Evolutionary conservation across 305 asterid species (phyloP), one percentile per base, ranked within the genome.

Genomic region (Lippia alba): DNA sequence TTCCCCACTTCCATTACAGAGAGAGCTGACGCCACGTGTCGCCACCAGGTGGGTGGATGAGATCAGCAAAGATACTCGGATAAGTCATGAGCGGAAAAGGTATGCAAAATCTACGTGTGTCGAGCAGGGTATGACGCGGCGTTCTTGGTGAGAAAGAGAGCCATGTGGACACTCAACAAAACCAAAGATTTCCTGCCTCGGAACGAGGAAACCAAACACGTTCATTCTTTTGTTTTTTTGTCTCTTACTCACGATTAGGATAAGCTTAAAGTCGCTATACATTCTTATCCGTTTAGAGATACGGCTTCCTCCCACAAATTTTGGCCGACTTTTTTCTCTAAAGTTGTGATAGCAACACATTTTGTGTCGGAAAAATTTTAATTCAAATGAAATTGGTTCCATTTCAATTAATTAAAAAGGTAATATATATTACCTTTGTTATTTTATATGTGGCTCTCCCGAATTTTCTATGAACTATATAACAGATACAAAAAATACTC

Each of bases 151-250:
- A 39, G 61, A 80, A 76, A 17, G 46, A 24, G 68, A 30, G 78
- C 83, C 90, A 85, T 60, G 9, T 87, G 77, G 74, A 74, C 33
- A 16, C 45, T 19, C 71, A 3, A 24, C 30, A 24, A 17, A 9
- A 40, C 32, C 8, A n/a, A 51, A 75, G 54, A 32, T 60, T 69
- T 64, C 73, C 53, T 80, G 85, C 89, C 81, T 36, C 49, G 16
- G 60, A 54, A 80, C 76, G 61, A 82, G 90, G 86, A 87, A 85
- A 82, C 93, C 72, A 60, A 16, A 20, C 58, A 16, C 9, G 46
- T 1, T 44, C 4, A 36, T 36, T 36, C 59, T 64, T 73, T 56
- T 78, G 6, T 41, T 70, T 32, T 50, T 12, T 8, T 14, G 4
- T 34, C 40, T 34, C 40, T 34, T 12, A 57, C 69, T 33, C 41